Conservation (phyloP, 371 early-diverging fungal genomes). For the Zopfochytrium polystomum region DNA sequence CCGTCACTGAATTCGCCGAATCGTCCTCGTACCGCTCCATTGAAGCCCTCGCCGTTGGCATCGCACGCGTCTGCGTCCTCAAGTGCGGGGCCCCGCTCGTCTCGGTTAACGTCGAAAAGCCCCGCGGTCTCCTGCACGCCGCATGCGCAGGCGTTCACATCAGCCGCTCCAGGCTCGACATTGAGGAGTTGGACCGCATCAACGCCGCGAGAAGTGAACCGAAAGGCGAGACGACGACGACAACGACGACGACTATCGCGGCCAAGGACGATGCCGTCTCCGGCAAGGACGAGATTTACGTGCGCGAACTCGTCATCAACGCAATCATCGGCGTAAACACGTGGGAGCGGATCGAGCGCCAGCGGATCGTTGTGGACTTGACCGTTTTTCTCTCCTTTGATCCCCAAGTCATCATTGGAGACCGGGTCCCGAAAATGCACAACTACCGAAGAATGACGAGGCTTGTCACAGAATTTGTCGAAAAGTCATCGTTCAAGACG, state of each 20-base stretch:
- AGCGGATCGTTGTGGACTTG: conserved; percentile 79
- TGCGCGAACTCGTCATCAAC: conserved; percentile 65
- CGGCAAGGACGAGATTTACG: conserved; percentile 64
- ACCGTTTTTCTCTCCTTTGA: conserved; percentile 63
- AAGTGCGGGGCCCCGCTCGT: conserved; percentile 70
- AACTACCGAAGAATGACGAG: conserved; percentile 84
- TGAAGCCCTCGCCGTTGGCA: conserved; percentile 49
- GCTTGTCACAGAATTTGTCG: conserved; percentile 64
- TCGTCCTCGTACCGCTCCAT: conserved; percentile 58
- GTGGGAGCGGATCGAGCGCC: conserved; percentile 94
- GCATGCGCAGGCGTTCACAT: conserved; percentile 84
- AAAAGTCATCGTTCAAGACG: conserved; percentile 49
- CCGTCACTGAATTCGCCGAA: conserved; percentile 74
- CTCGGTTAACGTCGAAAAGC: conserved; percentile 78
- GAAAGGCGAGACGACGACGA: not conserved
- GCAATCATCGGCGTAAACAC: conserved; percentile 93
- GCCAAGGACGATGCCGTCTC: conserved; percentile 15
- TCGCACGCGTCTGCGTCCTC: conserved; percentile 44
- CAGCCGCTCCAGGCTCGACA: conserved; percentile 57
- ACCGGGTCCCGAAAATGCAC: conserved; percentile 60
- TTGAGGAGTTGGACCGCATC: conserved; percentile 26
- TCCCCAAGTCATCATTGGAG: conserved; percentile 37
- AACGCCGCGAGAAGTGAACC: not conserved
- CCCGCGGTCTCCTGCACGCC: conserved; percentile 87
- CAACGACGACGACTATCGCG: not conserved